A percentile compares a stretch with the other conserved stretches of the same genome.
Conservation (phyloP, 192 early-diverging fungal species). For the Physocladia obscura region DNA sequence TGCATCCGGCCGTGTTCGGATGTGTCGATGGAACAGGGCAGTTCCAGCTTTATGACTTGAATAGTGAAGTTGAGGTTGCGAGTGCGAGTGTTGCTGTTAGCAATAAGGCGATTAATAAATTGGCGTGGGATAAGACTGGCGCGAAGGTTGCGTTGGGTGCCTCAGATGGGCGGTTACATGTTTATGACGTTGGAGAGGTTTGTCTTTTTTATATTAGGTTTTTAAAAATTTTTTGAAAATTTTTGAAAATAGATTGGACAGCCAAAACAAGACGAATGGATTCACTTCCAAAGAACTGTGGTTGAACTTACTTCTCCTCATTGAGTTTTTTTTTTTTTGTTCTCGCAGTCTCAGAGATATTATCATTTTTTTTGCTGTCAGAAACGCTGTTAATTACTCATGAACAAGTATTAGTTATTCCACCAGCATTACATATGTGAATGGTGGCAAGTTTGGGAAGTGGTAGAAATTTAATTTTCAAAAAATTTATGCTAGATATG, state of each 20-base stretch:
- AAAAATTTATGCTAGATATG: too few relatives aligned
- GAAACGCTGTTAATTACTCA: too few relatives aligned
- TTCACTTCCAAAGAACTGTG: background rate
- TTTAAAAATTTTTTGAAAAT: background rate
- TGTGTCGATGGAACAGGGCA: slow-evolving; percentile 86
- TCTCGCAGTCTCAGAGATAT: too few relatives aligned
- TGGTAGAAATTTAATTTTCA: too few relatives aligned
- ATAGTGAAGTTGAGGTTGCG: slow-evolving; percentile 74
- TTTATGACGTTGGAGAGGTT: slow-evolving; percentile 94
- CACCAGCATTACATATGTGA: too few relatives aligned
- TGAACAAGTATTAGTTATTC: too few relatives aligned
- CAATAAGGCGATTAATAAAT: slow-evolving; percentile 83
- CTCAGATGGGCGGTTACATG: slow-evolving; percentile 77
- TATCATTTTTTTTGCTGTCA: too few relatives aligned
- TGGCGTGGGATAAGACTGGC: slow-evolving; percentile 92
- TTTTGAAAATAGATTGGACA: background rate
- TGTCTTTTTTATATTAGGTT: background rate
- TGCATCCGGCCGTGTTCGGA: slow-evolving; percentile 93
- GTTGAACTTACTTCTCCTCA: background rate
- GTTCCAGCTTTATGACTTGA: slow-evolving; percentile 93
- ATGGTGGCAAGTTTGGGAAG: too few relatives aligned
- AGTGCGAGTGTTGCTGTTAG: slow-evolving; percentile 54
- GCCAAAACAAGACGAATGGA: background rate
- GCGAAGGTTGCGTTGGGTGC: slow-evolving; percentile 76
- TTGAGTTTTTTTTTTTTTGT: too few relatives aligned